Evolutionary conservation across 768 basidiomycete genomes (phyloP).

Genomic region (Lentinula edodes): DNA sequence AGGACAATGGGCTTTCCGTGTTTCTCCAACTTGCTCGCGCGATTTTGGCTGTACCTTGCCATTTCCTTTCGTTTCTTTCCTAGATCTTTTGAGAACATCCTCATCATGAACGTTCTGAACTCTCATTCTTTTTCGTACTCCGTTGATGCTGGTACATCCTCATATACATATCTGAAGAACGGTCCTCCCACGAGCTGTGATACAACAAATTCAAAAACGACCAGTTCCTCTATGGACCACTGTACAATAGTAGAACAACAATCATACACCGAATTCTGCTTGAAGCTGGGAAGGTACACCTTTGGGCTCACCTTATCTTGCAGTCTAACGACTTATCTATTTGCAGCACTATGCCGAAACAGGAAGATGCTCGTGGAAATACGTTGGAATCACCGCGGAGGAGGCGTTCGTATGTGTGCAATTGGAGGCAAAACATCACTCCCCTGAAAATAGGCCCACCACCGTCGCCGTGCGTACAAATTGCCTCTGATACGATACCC

Average conservation of each 20-base stretch:
- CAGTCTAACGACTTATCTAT: background rate
- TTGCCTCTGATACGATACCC: no score
- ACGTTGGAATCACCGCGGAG: background rate
- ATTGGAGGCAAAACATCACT: background rate
- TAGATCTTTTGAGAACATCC: background rate
- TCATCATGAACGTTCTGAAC: background rate
- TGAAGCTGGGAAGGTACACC: background rate
- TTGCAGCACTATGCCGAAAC: background rate
- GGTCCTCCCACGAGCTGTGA: no score
- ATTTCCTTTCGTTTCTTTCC: background rate
- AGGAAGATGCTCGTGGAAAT: background rate
- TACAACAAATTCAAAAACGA: background rate
- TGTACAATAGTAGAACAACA: background rate
- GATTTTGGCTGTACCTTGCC: background rate
- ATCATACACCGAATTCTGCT: background rate
- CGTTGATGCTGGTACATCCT: background rate
- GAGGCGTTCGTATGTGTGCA: background rate
- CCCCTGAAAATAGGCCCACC: background rate
- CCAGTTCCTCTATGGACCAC: background rate
- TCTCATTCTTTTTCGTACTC: background rate
- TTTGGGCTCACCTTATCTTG: background rate
- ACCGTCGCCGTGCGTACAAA: constrained; percentile 1
- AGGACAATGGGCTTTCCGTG: background rate
- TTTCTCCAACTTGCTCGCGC: background rate
- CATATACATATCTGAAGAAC: no score